Conservation (phyloP, 78 protist species). For the Pelomyxa schiedti region DNA sequence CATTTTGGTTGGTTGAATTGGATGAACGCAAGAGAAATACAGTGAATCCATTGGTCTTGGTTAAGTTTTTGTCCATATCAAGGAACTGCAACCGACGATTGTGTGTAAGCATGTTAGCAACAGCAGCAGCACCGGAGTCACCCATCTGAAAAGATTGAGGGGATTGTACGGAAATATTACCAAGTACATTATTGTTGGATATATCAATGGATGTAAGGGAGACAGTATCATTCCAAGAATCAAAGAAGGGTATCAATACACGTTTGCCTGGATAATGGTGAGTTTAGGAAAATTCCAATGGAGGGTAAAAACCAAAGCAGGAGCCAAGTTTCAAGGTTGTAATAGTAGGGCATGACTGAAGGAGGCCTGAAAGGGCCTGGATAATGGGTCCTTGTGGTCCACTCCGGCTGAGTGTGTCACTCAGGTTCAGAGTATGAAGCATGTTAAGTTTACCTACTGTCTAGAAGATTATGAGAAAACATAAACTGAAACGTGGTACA, state of each 20-base stretch:
- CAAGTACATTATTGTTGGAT: not conserved
- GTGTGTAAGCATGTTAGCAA: not conserved
- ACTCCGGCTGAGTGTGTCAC: not conserved
- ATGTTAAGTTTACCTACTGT: not conserved
- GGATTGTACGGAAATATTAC: not conserved
- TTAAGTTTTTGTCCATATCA: not conserved
- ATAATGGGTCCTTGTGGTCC: not conserved
- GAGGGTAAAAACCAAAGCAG: too few relatives aligned
- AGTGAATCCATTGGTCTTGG: not conserved
- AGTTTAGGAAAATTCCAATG: too few relatives aligned
- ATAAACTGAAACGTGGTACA: too few relatives aligned
- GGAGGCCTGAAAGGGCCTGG: too few relatives aligned
- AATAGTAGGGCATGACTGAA: too few relatives aligned
- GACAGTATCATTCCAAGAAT: not conserved
- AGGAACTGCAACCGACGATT: not conserved
- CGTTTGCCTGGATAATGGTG: too few relatives aligned
- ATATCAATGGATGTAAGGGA: not conserved
- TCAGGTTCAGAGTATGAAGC: not conserved
- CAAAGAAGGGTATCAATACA: too few relatives aligned
- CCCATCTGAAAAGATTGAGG: not conserved
- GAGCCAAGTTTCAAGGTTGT: too few relatives aligned
- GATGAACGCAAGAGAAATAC: not conserved
- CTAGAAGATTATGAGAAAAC: too few relatives aligned
- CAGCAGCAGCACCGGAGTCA: not conserved
- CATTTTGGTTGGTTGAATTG: too few relatives aligned